Conservation (phyloP, 768 basidiomycete genomes). For the Termitomyces eurrhizus region DNA sequence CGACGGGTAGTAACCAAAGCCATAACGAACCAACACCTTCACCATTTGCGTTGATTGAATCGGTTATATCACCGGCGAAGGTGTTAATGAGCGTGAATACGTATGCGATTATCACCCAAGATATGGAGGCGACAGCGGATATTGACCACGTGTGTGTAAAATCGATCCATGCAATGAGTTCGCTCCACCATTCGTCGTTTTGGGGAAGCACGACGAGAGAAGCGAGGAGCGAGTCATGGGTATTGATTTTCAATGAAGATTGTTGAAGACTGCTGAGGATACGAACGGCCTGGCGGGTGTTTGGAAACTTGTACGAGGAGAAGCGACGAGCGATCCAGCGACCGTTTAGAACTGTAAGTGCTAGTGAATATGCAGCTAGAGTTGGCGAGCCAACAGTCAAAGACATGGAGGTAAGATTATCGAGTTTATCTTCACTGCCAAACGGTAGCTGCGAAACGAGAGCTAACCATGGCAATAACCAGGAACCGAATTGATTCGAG, state of each 20-base stretch:
- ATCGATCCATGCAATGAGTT: slow-evolving; percentile 28
- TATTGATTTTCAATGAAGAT: slow-evolving; percentile 29
- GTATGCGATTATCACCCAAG: slow-evolving; percentile 43
- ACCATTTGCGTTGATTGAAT: slow-evolving; percentile 28
- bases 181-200: slow-evolving; percentile 41
- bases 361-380: slow-evolving; percentile 43
- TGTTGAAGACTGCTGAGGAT: slow-evolving; percentile 40
- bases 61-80: slow-evolving; percentile 21
- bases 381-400: slow-evolving; percentile 41
- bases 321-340: slow-evolving; percentile 36
- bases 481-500: slow-evolving; percentile 7
- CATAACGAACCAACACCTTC: slow-evolving; percentile 38
- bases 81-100: slow-evolving; percentile 34
- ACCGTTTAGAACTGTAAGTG: slow-evolving; percentile 39
- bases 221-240: slow-evolving; percentile 25
- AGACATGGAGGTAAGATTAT: slow-evolving; percentile 39
- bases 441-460: slow-evolving; percentile 49
- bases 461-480: slow-evolving; percentile 42
- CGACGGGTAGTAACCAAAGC: slow-evolving; percentile 42
- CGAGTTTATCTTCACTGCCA: slow-evolving; percentile 33
- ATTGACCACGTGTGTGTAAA: slow-evolving; percentile 34
- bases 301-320: slow-evolving; percentile 26
- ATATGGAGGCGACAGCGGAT: slow-evolving; percentile 33
- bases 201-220: slow-evolving; percentile 38
- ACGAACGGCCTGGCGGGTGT: slow-evolving; percentile 25